Base-by-base conservation (phyloP, 148 eudicot genomes). In the Mesembryanthemum crystallinum region DNA sequence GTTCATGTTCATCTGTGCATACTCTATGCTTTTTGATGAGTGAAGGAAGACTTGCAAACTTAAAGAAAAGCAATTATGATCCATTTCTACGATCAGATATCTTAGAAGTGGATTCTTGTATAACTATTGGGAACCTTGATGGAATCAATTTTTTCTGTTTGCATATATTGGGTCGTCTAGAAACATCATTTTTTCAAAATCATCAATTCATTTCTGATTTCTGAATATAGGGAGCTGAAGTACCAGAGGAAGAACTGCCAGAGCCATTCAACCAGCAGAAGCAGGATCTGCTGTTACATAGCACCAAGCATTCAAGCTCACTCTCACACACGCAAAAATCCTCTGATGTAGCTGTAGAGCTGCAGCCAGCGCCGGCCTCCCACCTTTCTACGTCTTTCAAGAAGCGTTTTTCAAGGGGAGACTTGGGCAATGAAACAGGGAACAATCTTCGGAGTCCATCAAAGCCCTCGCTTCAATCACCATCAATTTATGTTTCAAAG, bases 241-340 rank as follows among this genome's bases (percentile, higher is more conserved):
- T 94, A 69, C 98, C 96, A 21, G 89, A 87, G 82, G 90, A 65
- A 33, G 66, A 61, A 61, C 87, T 94, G 25, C 96, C 97, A 30
- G 93, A 78, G 72, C 93, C 93, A 55, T 90, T 92, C 83, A 86
- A 82, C 79, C 82, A 65, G 39, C 59, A 78, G 67, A 71, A 79
- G 74, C 76, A 71, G 69, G 78, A 73, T 67, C 60, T 24, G 20
- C 29, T 67, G 51, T 72, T 24, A 32, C 64, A 65, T 37, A 45
- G 71, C 60, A 69, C 73, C 15, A 33, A 70, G 35, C 57, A 43
- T 45, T 72, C 87, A 23, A 76, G 43, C 33, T 62, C 74, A 52
- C 27, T 17, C 7, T 37, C 76, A 42, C 51, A 3, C 21, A 8
- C 60, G n/a, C 58, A 60, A 20, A 65, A 35, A 10, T n/a, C 2